Conservation (phyloP, 371 early-diverging fungal species). For the Zancudomyces culisetae region DNA sequence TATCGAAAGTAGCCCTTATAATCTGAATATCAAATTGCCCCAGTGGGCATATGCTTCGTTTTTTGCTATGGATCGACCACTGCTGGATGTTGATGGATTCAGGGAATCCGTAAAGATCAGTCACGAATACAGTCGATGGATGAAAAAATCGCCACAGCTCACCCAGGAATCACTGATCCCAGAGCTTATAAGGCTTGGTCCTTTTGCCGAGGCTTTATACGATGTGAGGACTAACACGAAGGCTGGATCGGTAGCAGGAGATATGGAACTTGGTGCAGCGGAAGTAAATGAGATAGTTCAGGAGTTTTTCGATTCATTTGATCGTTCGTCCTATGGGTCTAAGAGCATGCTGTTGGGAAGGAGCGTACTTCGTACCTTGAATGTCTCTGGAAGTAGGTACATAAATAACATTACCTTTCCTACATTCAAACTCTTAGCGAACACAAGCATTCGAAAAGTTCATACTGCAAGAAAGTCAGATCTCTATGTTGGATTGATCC, state of each 20-base stretch:
- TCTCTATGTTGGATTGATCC: background rate
- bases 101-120: background rate
- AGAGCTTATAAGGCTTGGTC: conserved; percentile 18
- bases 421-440: conserved; percentile 6
- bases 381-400: conserved; percentile 2
- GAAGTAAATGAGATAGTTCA: conserved; percentile 14
- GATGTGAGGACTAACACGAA: conserved; percentile 8
- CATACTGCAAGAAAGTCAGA: conserved; percentile 5
- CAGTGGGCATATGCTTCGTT: background rate
- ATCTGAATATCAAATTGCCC: background rate
- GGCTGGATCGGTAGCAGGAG: conserved; percentile 5
- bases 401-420: background rate
- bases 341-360: background rate
- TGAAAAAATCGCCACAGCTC: background rate
- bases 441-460: conserved; percentile 1
- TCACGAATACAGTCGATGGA: no score
- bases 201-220: conserved; percentile 11
- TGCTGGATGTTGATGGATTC: background rate
- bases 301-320: conserved; percentile 18
- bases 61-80: background rate
- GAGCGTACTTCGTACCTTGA: conserved; percentile 2
- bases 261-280: background rate
- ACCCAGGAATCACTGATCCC: conserved; percentile 11
- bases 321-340: background rate
- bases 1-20: background rate